Conservation (phyloP, 1,284 basidiomycete species). For the Austroboletus niveus region DNA sequence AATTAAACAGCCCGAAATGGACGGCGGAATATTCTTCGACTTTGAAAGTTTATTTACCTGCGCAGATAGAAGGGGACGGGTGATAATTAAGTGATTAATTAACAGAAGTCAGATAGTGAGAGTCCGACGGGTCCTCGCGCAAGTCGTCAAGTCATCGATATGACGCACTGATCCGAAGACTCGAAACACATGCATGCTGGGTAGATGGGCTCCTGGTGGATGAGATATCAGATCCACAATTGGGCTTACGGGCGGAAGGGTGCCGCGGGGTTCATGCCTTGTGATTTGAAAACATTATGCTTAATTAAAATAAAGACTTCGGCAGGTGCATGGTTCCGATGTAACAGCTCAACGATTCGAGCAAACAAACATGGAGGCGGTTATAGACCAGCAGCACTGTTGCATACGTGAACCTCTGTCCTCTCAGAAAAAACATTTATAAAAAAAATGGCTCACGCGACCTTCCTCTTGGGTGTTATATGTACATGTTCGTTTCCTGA, state of each 20-base stretch:
- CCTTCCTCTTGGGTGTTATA: conserved; percentile 14
- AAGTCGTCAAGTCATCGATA: neutral
- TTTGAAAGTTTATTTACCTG: conserved; percentile 20
- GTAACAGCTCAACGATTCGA: conserved; percentile 6
- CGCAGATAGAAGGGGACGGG: conserved; percentile 2
- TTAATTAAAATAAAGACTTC: conserved; percentile 14
- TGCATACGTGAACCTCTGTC: conserved; percentile 4
- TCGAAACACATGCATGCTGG: neutral
- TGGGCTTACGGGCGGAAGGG: neutral
- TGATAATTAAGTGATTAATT: conserved; percentile 1
- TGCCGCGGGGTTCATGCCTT: neutral
- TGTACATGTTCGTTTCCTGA: conserved; percentile 7
- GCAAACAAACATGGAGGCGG: conserved; percentile 1
- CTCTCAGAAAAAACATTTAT: neutral
- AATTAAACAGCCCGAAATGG: conserved; percentile 11
- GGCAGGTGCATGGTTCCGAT: conserved; percentile 4
- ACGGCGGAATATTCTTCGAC: neutral
- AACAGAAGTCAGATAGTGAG: neutral
- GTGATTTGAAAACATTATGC: conserved; percentile 2
- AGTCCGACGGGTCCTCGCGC: neutral
- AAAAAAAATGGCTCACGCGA: conserved; percentile 19
- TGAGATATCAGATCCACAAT: neutral
- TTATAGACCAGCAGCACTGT: conserved; percentile 23
- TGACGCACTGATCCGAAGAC: neutral
- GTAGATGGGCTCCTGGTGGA: neutral